Conservation (phyloP, 2,329 filamentous ascomycete species). For the Orbilia brochopaga region DNA sequence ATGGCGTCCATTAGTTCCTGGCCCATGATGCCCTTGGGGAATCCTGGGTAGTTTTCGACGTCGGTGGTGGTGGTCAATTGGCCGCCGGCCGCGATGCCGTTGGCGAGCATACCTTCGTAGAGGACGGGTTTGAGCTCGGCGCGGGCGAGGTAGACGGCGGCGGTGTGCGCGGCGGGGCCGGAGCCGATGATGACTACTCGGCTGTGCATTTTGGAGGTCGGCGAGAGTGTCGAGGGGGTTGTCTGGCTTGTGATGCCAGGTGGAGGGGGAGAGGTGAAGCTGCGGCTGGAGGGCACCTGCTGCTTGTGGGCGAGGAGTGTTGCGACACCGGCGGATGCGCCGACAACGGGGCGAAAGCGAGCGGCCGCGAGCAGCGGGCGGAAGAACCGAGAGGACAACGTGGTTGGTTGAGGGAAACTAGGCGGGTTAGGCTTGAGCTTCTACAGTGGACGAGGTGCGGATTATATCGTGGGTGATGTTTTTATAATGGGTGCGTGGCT, state of each 20-base stretch:
- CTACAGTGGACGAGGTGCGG: neutral
- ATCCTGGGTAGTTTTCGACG: constrained; percentile 97
- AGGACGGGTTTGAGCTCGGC: constrained; percentile 93
- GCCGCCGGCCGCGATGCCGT: constrained; percentile 92
- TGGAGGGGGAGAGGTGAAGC: constrained; percentile 13
- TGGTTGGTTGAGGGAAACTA: too few species aligned
- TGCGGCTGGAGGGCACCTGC: constrained; percentile 12
- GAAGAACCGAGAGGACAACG: constrained; percentile 53
- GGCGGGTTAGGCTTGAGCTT: neutral
- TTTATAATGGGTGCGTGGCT: neutral
- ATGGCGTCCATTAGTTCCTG: constrained; percentile 92
- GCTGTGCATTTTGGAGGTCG: constrained; percentile 75
- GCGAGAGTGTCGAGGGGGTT: neutral
- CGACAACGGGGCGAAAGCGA: constrained; percentile 52
- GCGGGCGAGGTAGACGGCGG: constrained; percentile 92
- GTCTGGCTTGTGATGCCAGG: constrained; percentile 13
- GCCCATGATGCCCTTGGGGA: constrained; percentile 86
- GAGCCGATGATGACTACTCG: constrained; percentile 94
- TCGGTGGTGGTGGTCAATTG: constrained; percentile 98
- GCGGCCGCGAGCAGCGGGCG: constrained; percentile 36
- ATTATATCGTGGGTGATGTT: too few species aligned
- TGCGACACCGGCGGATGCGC: constrained; percentile 50
- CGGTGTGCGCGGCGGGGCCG: constrained; percentile 95
- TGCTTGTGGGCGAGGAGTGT: constrained; percentile 42
- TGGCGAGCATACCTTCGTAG: constrained; percentile 97